These are phyloP conservation scores for Saturnispora ahearnii DNA, from an alignment of 805 yeast species.

Conservation along the genomic window DNA sequence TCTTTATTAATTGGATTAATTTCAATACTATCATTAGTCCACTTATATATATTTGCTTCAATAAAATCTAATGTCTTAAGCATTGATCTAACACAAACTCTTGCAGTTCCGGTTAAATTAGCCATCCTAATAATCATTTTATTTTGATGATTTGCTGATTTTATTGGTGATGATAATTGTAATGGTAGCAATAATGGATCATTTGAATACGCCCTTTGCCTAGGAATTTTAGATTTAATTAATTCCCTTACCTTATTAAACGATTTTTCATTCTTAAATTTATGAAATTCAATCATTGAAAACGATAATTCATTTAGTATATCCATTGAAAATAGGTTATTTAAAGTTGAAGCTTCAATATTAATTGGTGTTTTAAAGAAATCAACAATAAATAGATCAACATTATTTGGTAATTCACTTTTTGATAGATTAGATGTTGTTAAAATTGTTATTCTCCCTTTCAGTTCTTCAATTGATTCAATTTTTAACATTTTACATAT, in stretches of 20 bases:
- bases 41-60: background rate
- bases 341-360: background rate
- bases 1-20: background rate
- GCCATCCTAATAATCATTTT: constrained; percentile 1
- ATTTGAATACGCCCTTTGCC: constrained; percentile 2
- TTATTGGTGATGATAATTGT: constrained; percentile 2
- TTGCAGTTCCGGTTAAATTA: constrained; percentile 5
- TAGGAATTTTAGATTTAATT: constrained; percentile 7
- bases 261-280: background rate
- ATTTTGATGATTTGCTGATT: background rate
- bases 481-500: background rate
- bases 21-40: background rate
- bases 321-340: constrained; percentile 1
- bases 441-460: background rate
- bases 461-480: background rate
- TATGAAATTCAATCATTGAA: background rate
- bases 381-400: background rate
- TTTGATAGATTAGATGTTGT: background rate
- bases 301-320: constrained; percentile 3
- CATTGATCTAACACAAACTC: constrained; percentile 1
- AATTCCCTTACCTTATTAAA: background rate
- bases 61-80: background rate
- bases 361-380: background rate
- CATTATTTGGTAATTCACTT: background rate
- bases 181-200: background rate